Evolutionary conservation across 768 basidiomycete genomes (phyloP).

Genomic region (Lanmaoa rubissima): DNA sequence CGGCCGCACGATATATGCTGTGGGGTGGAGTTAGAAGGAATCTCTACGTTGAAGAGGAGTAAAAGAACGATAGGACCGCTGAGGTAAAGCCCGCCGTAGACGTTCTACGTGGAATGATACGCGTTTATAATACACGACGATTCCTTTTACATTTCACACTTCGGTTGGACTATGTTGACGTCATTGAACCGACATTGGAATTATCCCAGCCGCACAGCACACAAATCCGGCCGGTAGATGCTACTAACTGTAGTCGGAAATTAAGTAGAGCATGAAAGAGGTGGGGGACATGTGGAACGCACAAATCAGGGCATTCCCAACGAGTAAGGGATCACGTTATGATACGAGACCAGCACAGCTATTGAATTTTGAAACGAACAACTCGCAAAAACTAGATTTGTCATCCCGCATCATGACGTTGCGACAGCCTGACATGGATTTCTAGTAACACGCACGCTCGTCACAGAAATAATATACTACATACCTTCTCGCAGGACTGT

Average conservation of each 20-base stretch:
- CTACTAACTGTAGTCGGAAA: neutral
- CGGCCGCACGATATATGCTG: no score
- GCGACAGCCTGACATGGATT: neutral
- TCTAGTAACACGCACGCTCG: neutral
- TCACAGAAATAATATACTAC: neutral
- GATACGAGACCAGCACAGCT: neutral
- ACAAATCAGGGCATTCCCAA: neutral
- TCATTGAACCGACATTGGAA: neutral
- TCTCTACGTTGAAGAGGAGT: neutral
- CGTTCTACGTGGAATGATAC: neutral
- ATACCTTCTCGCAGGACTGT: neutral
- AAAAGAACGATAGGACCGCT: neutral
- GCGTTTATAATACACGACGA: neutral
- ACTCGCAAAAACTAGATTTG: neutral
- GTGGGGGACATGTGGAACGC: neutral
- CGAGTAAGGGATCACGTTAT: neutral
- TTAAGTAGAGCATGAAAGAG: neutral
- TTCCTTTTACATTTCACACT: neutral
- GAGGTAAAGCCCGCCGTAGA: neutral
- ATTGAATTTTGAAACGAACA: neutral
- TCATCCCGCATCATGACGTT: neutral
- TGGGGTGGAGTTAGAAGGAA: neutral
- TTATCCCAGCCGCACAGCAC: neutral
- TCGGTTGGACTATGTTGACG: neutral
- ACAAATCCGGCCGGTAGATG: neutral